These are phyloP conservation scores for Arabidopsis suecica DNA, from an alignment of 345 rosid species.

Conservation along the genomic window DNA sequence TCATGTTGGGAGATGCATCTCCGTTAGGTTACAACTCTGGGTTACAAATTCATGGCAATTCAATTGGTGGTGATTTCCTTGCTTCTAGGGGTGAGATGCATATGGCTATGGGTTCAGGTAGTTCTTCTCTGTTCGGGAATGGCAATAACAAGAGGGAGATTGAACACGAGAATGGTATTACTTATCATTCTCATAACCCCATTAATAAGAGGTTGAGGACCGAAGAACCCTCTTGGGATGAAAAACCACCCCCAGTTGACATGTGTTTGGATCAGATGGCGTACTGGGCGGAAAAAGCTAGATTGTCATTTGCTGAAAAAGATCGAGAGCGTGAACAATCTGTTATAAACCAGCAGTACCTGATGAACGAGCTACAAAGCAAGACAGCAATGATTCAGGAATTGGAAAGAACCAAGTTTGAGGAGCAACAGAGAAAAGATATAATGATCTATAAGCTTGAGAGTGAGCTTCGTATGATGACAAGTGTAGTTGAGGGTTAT, in stretches of 20 bases:
- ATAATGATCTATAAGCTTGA: constrained; percentile 65
- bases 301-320: constrained; percentile 50
- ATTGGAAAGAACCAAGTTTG: constrained; percentile 63
- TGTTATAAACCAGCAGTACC: constrained; percentile 57
- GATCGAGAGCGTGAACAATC: constrained; percentile 56
- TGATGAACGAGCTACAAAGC: constrained; percentile 58
- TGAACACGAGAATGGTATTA: constrained; percentile 54
- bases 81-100: constrained; percentile 60
- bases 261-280: constrained; percentile 57
- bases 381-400: constrained; percentile 56
- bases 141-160: constrained; percentile 70
- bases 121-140: constrained; percentile 58
- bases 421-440: constrained; percentile 63
- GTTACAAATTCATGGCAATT: constrained; percentile 54
- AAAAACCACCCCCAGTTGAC: constrained; percentile 54
- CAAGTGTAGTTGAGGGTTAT: constrained; percentile 68
- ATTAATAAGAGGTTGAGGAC: constrained; percentile 70
- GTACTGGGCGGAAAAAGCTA: constrained; percentile 55
- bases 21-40: constrained; percentile 61
- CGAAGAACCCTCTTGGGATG: constrained; percentile 60
- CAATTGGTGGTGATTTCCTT: constrained; percentile 66
- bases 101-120: constrained; percentile 64
- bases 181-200: constrained; percentile 58
- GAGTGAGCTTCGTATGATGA: constrained; percentile 77
- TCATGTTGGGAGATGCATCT: constrained; percentile 61